A percentile compares a stretch with the other conserved stretches of the same genome.
Conservation (phyloP, 1,139 yeast species). For the Blastobotrys niveus region DNA sequence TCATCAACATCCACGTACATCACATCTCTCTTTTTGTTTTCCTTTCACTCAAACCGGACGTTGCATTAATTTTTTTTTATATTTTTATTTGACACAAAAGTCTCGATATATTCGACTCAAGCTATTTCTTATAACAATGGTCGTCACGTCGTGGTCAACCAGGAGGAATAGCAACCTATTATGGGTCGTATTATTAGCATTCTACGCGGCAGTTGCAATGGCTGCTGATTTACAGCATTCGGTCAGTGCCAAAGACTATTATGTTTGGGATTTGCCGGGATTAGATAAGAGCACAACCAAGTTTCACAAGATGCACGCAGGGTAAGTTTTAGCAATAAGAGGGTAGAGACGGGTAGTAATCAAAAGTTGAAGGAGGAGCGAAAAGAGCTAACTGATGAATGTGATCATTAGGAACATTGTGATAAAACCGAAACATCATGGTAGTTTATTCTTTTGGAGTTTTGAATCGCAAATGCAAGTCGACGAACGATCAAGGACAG, state of each 20-base stretch:
- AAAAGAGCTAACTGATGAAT: conserved; percentile 31
- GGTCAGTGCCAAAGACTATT: conserved; percentile 33
- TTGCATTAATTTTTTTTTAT: too few relatives aligned
- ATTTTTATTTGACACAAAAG: not conserved
- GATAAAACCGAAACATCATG: conserved; percentile 47
- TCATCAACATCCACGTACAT: not conserved
- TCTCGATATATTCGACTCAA: not conserved
- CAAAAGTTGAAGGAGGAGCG: not conserved
- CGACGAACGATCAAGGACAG: conserved; percentile 18
- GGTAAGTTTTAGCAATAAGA: too few relatives aligned
- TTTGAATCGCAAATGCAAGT: conserved; percentile 30
- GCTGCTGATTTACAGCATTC: not conserved
- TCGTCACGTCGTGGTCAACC: too few relatives aligned
- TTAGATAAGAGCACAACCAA: conserved; percentile 24
- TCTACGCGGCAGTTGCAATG: not conserved
- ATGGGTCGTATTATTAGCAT: not conserved
- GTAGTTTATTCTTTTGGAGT: conserved; percentile 76
- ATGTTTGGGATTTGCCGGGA: conserved; percentile 36
- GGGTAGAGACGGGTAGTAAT: conserved; percentile 2
- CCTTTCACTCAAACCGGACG: too few relatives aligned
- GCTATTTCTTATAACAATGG: not conserved
- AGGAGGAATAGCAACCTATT: too few relatives aligned
- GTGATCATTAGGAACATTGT: too few relatives aligned
- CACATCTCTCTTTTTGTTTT: not conserved
- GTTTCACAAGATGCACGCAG: conserved; percentile 41